Evolutionary conservation across 352 stramenopile genomes (phyloP), one percentile per base, ranked within the genome.

Genomic region (Pythium brachiatum): DNA sequence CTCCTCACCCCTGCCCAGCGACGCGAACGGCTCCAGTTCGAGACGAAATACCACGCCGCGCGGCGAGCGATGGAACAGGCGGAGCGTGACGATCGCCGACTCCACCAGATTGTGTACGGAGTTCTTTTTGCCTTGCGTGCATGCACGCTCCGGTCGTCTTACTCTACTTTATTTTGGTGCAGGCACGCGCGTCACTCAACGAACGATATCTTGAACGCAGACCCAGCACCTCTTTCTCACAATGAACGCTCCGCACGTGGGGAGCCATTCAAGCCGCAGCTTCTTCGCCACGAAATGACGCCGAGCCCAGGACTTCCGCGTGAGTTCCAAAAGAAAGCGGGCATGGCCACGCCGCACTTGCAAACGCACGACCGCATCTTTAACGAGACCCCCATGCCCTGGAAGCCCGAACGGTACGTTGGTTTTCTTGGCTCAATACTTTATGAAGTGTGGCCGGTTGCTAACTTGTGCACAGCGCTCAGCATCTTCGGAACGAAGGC

Each of bases 401-500:
- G 81, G 73, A 75, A 82, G 36, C 62, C 72, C 23, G 72, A 90
- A 60, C 68, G 81, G 81, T 89, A 55, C 8, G 57, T 44, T 15
- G 12, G 4, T 43, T 41, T 5, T 16, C 4, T 4, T 16, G 31
- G 0, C 2, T 44, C 13, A 54, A 12, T 2, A 7, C 38, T 31
- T 2, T 18, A 31, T 51, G 12, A 8, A 52, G 27, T 27, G 41
- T 32, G n/a, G n/a, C 31, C n/a, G 36, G 44, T 57, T 55, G 18
- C 29, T 15, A 18, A 13, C 25, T 7, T 32, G 26, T 56, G 13
- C n/a, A 32, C 50, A 92, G 80, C 41, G 81, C 83, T 20, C 81
- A 90, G 64, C n/a, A 88, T n/a, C 55, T 94, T 20, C 82, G 85
- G 20, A 90, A 94, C 53, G 66, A 92, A 74, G 74, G 75, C 60